Evolutionary conservation across 23 red algal genomes (phyloP).

Genomic region (Cyanidium caldarium): DNA sequence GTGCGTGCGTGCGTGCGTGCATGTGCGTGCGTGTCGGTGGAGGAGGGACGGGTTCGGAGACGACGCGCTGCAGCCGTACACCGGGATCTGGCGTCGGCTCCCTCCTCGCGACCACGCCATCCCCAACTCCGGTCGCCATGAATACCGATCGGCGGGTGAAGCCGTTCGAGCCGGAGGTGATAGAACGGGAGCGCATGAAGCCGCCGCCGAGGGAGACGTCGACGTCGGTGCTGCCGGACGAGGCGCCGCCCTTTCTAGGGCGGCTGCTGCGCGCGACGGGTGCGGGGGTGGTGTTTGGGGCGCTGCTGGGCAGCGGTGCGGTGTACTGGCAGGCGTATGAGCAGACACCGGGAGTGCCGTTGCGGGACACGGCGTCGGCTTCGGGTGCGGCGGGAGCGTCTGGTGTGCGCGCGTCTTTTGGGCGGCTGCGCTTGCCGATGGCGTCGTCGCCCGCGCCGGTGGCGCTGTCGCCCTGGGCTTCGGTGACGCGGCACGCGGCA

Average conservation of each 20-base stretch:
- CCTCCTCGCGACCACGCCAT: no score
- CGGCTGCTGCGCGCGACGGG: not conserved
- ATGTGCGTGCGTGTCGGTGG: no score
- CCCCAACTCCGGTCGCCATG: no score
- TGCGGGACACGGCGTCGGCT: not conserved
- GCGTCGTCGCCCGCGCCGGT: not conserved
- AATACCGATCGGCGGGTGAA: no score
- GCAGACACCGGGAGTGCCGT: not conserved
- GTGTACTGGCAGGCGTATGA: conserved; percentile 5
- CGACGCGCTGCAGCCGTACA: no score
- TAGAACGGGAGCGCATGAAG: not conserved
- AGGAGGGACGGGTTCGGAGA: no score
- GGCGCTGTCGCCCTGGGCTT: not conserved
- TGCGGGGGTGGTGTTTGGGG: not conserved
- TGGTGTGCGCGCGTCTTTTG: no score
- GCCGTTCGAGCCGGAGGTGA: no score
- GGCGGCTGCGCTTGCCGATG: no score
- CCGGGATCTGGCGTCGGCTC: no score
- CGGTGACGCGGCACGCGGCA: not conserved
- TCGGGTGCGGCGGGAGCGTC: not conserved
- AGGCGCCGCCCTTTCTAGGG: not conserved
- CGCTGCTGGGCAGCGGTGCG: not conserved
- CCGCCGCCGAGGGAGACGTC: not conserved
- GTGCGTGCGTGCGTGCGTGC: no score
- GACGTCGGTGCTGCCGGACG: not conserved